phyloP scores from a whole-genome alignment of 805 yeast species.

The Lachancea lanzarotensis region DNA sequence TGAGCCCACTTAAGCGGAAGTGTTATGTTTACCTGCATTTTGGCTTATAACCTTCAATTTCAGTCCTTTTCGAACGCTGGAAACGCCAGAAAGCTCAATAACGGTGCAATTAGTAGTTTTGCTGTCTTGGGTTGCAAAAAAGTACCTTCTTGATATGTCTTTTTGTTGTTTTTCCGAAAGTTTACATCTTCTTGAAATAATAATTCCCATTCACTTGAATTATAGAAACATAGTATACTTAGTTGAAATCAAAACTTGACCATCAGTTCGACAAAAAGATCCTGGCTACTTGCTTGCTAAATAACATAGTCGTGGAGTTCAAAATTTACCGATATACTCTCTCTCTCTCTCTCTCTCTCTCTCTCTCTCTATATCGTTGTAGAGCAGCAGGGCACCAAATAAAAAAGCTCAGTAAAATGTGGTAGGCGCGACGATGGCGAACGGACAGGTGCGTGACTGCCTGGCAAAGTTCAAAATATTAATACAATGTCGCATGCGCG shows the following conservation, averaged over 20 bases:
- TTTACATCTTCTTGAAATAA: too few relatives aligned
- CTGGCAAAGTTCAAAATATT: not conserved
- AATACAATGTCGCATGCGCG: constrained; percentile 5
- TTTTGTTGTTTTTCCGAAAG: too few relatives aligned
- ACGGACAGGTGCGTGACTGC: too few relatives aligned
- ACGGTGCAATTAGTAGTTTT: too few relatives aligned
- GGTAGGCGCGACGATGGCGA: too few relatives aligned
- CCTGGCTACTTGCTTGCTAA: not conserved
- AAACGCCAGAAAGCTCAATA: not conserved
- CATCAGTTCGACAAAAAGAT: not conserved
- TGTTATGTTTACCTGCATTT: constrained; percentile 26
- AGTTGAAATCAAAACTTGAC: not conserved
- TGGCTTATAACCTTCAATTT: not conserved
- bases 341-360: too few relatives aligned
- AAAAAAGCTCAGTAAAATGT: not conserved
- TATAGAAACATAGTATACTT: not conserved
- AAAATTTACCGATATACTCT: not conserved
- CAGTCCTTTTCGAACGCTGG: not conserved
- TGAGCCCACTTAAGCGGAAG: constrained; percentile 27
- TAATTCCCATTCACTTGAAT: too few relatives aligned
- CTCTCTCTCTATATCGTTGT: not conserved
- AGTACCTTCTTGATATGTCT: too few relatives aligned
- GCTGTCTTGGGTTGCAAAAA: too few relatives aligned
- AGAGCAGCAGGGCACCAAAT: not conserved
- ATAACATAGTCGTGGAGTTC: not conserved